phyloP scores from a whole-genome alignment of 225 moss, liverwort and hornwort genomes.

The Marchantia paleacea region DNA sequence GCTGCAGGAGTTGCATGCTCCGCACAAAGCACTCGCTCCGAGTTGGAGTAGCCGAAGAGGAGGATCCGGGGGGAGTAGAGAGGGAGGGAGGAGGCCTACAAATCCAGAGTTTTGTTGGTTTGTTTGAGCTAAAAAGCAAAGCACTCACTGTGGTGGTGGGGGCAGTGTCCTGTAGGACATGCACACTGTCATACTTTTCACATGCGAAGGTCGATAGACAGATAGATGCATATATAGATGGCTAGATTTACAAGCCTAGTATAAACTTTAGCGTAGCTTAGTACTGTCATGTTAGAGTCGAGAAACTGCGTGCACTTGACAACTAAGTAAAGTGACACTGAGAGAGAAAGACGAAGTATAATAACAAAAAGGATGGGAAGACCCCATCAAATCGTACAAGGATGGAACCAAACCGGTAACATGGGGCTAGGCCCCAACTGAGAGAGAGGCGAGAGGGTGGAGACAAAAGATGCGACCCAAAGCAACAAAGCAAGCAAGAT shows the following conservation, averaged over 20 bases:
- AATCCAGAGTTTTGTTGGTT: neutral
- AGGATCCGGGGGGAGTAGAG: neutral
- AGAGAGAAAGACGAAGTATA: neutral
- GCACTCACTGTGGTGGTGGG: neutral
- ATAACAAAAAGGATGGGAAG: too few relatives aligned
- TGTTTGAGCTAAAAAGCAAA: neutral
- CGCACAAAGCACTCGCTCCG: too few relatives aligned
- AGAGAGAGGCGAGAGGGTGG: neutral
- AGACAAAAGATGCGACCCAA: neutral
- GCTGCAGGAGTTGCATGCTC: neutral
- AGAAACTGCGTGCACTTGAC: neutral
- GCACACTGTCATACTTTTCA: slow-evolving; percentile 1
- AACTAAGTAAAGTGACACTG: neutral
- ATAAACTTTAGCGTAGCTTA: neutral
- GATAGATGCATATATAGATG: neutral
- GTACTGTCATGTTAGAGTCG: neutral
- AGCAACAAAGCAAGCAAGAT: too few relatives aligned
- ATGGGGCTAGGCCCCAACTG: too few relatives aligned
- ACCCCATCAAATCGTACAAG: too few relatives aligned
- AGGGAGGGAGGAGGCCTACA: neutral
- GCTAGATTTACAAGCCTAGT: neutral
- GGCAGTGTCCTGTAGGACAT: neutral
- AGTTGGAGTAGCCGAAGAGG: too few relatives aligned
- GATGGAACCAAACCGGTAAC: too few relatives aligned
- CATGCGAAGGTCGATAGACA: neutral